Evolutionary conservation across 2,329 filamentous ascomycete genomes (phyloP), one percentile per base, ranked within the genome.

Genomic region (Xylariaceae sp.): DNA sequence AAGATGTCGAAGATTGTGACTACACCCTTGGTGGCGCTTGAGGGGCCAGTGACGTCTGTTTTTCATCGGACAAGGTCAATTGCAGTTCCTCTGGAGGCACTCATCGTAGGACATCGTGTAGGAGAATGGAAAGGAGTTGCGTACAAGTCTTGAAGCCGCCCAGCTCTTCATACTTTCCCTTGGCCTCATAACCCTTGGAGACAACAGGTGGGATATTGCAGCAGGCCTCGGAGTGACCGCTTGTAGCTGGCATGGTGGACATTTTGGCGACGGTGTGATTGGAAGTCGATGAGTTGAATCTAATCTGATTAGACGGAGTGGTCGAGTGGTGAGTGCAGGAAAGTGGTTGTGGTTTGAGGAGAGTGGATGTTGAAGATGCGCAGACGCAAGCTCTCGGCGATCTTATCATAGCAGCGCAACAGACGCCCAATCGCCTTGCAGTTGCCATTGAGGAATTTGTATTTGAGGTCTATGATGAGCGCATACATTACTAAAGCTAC

Each of bases 1-100:
- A 96, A 81, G 56, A 95, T 86, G 69, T 89, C 86, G 66, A 73
- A 84, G 65, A 87, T 78, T 56, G 77, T 69, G 50, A 89, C 69
- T 51, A 89, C 75, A 47, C 79, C 86, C 70, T 82, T 85, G 53
- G 70, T 70, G 31, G 77, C 72, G 43, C 73, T 69, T 13, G 68
- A 60, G 16, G 78, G 73, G 43, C 77, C 75, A 11, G 73, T 75
- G 19, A 77, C 71, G 55, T 83, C 78, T 71, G 76, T 7, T n/a
- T 38, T 16, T 14, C 34, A 38, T 38, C 16, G 16, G 34, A 38
- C 16, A 16, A 28, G 7, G 22, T 28, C 22, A 28, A 28, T 28
- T 4, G 22, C 11, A 28, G 3, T 18, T 22, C 18, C 13, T 9
- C 34, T 33, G 22, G 22, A 22, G 38, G 38, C 14, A 28, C 18